A percentile compares a stretch with the other conserved stretches of the same genome.
Evolutionary conservation across 306 rosid species (phyloP).

Genomic region (Vigna hirtella): DNA sequence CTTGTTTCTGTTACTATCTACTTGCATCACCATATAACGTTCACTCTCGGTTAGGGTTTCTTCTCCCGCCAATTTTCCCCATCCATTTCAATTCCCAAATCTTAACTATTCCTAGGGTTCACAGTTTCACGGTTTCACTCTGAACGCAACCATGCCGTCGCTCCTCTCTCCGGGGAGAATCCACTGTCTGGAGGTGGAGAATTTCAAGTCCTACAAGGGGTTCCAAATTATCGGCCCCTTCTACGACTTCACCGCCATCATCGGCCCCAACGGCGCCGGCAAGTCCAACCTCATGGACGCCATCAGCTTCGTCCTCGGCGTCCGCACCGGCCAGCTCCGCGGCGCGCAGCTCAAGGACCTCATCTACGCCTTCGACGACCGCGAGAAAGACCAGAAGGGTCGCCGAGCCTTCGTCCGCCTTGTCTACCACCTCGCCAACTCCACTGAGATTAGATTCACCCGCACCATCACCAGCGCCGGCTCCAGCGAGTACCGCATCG

Average conservation of each 20-base stretch:
- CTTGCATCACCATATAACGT: not conserved
- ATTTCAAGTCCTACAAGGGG: conserved; percentile 98
- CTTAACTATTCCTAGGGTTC: not conserved
- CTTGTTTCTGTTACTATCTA: not conserved
- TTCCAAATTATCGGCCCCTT: conserved; percentile 87
- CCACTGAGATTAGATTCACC: conserved; percentile 80
- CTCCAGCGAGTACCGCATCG: conserved; percentile 88
- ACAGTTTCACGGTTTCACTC: conserved; percentile 37
- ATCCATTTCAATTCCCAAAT: conserved; percentile 35
- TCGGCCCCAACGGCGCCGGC: conserved; percentile 97
- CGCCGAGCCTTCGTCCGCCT: conserved; percentile 84
- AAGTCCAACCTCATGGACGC: conserved; percentile 99
- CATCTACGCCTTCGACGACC: conserved; percentile 90
- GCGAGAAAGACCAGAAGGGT: conserved; percentile 90
- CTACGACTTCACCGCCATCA: conserved; percentile 91
- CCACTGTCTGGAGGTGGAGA: conserved; percentile 83
- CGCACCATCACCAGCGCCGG: conserved; percentile 81
- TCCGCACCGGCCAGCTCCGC: conserved; percentile 94
- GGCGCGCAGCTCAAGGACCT: conserved; percentile 96
- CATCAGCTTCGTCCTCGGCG: conserved; percentile 97
- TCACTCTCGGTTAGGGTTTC: not conserved
- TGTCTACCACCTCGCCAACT: conserved; percentile 77
- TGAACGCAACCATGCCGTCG: conserved; percentile 72
- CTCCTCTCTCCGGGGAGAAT: conserved; percentile 83
- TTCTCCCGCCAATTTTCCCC: conserved; percentile 29